Evolutionary conservation across 78 protist species (phyloP), one percentile per base, ranked within the genome.

Genomic region (Polysphondylium violaceum): DNA sequence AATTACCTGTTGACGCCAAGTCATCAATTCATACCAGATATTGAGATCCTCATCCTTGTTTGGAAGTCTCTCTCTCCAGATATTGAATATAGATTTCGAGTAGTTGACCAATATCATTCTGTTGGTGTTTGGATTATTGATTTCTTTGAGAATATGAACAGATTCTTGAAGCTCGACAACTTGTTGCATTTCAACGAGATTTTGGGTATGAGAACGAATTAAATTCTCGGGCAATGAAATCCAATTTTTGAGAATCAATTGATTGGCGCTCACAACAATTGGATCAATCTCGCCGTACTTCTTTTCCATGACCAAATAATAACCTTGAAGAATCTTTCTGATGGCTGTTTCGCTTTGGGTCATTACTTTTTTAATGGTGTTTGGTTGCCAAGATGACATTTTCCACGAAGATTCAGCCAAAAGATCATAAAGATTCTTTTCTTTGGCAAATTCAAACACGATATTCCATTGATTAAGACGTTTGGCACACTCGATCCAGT

Each of bases 381-480:
- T 85, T 38, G 56, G 69, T 43, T 76, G 31, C 94, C 93, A 94
- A 23, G 79, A 77, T 23, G 93, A 60, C 1, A 72, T 40, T 75
- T 93, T 93, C 98, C 98, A 97, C 3, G 94, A 23, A 12, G 92
- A 68, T 60, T 95, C 97, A 36, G 85, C 78, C 17, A 76, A 77
- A 21, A 95, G 79, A 56, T 83, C 91, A 69, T 83, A 64, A 68
- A 83, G 51, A 51, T 69, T 69, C 72, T 83, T 71, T 51, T 58
- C 36, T 1, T 36, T 35, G 1, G 95, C 92, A 43, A 41, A 78
- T 12, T 95, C 95, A 6, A n/a, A 2, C 23, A 95, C 67, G 41
- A 88, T 40, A 36, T 92, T 93, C 97, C 97, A 95, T 92, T 97
- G 97, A 31, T 90, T 94, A 19, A 97, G 94, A 9, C 94, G 75